Conservation (phyloP, 305 asterid genomes). For the Fraxinus platypoda region DNA sequence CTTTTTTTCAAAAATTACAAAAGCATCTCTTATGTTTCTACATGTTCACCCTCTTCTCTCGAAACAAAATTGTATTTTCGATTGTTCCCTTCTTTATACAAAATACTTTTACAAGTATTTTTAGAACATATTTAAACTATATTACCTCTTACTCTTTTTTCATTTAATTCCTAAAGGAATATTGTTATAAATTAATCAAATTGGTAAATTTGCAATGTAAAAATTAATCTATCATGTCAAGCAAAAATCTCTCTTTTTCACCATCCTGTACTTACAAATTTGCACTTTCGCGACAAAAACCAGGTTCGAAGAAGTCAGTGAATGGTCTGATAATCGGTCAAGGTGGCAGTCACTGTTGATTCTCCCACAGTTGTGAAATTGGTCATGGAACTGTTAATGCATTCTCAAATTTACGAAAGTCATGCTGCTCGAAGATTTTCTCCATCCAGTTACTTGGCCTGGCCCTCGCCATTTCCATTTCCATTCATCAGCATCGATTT, state of each 20-base stretch:
- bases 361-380: constrained; percentile 66
- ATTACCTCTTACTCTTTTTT: too few species aligned
- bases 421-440: background rate
- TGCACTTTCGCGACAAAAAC: constrained; percentile 13
- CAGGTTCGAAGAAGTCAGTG: constrained; percentile 77
- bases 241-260: background rate
- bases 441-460: background rate
- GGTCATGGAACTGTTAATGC: constrained; percentile 83
- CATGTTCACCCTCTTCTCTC: too few species aligned
- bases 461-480: background rate
- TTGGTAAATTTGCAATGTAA: too few species aligned
- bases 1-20: too few species aligned
- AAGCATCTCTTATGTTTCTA: too few species aligned
- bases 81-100: too few species aligned
- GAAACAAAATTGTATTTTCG: too few species aligned
- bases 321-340: constrained; percentile 78
- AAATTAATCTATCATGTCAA: background rate
- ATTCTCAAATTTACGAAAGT: constrained; percentile 26
- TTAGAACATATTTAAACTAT: too few species aligned
- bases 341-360: constrained; percentile 92
- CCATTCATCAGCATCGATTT: background rate
- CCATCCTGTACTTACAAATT: background rate
- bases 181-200: too few species aligned
- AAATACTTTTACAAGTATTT: too few species aligned
- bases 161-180: too few species aligned